Base-by-base conservation (phyloP, 1,284 basidiomycete species). In the Psilocybe mexicana region DNA sequence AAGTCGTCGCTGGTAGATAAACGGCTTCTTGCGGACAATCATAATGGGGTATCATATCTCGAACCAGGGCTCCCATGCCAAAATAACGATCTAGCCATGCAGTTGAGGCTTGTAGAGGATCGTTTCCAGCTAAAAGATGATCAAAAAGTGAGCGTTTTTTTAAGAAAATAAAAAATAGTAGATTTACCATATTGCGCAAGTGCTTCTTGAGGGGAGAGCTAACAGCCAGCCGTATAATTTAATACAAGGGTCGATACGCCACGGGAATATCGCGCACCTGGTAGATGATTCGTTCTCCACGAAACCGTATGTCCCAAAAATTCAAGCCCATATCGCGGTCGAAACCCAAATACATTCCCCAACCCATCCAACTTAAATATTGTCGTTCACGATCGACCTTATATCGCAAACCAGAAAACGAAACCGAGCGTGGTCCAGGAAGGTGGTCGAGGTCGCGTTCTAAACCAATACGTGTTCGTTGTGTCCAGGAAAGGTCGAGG, bases 51-150 rank as follows among this genome's bases (percentile, higher is more conserved):
- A 88, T 76, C 72, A 88, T 74, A 51, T 84, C 79, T 24, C 82
- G 77, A 7, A 84, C 82, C 2, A 75, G 52, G n/a, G 65, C 63
- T 0, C 82, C 82, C 83, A 88, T 86, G 35, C 87, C 87, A 61
- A 87, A 88, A 65, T 79, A 81, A 5, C 85, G 74, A 63, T 88
- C 87, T 7, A 87, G 78, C 79, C 83, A 90, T 2, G 84, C 84
- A 2, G 86, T 85, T 0, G 80, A 78, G 0, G 79, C 72, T 70
- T 88, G 86, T 64, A 83, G 76, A 5, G 87, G 87, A 65, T 90
- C 86, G 59, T 80, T 81, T 0, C 87, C 87, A 30, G 81, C 83
- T 84, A 49, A 26, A 12, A n/a, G 46, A 30, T 6, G 4, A 33
- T 33, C 30, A 6, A 24, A 42, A 23, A 5, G 7, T 14, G 35